Evolutionary conservation across 169 alveolate genomes (phyloP), one percentile per base, ranked within the genome.

Genomic region (Plasmodium billcollinsi): DNA sequence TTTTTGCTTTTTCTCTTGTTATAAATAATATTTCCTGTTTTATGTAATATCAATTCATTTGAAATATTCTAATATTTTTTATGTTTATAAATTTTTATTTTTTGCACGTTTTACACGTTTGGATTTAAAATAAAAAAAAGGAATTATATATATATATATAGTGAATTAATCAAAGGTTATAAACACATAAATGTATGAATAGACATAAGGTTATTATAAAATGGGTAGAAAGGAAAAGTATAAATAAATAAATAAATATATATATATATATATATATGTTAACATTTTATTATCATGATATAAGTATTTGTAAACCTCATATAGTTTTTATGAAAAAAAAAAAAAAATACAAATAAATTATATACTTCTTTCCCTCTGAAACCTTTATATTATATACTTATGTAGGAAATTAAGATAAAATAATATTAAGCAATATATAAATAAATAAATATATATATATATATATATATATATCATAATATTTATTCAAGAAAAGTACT

Each of bases 41-140:
- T 2, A 2, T 33, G 43, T 33, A 33, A 33, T 33, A 4, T 33
- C 6, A 33, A 33, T 33, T 33, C 43, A 33, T 33, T 33, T 33
- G 43, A 33, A 33, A 33, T 33, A 33, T 33, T 33, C 43, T 33
- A 33, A 33, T 33, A 33, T 33, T 33, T 33, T 33, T 33, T 33
- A 33, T 33, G 7, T 33, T 33, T 33, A 33, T 33, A 33, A 33
- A 33, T 33, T 33, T 61, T 61, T 61, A 6, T 20, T 18, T 11
- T 21, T 61, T 61, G 70, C 70, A 61, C 70, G 70, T 39, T 61
- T 61, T 61, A 61, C 70, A 61, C 43, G 3, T 15, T 61, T 61
- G n/a, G 70, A 61, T 26, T 59, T 12, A 59, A 18, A 20, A n/a
- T 61, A 9, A 21, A 61, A 61, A 61, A 61, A 33, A 33, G 3